These are phyloP conservation scores for Dendrocalamus latiflorus DNA, from an alignment of 202 grass and related monocot genomes.

Conservation along the genomic window DNA sequence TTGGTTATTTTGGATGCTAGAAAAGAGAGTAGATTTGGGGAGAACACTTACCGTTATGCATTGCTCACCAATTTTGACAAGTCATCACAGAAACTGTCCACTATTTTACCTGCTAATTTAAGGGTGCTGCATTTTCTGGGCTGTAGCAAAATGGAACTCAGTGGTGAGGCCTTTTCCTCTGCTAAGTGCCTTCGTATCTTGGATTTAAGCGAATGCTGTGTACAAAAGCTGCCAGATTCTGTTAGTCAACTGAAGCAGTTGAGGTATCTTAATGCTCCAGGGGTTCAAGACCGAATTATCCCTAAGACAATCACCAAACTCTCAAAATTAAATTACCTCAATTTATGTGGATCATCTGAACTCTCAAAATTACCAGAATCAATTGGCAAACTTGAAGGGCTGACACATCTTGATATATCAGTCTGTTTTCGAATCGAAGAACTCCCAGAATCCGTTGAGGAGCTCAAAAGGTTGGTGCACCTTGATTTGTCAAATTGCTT, in stretches of 20 bases:
- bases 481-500: conserved; percentile 6
- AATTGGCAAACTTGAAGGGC: background rate
- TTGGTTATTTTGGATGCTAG: background rate
- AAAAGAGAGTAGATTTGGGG: background rate
- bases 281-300: background rate
- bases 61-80: background rate
- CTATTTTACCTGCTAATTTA: background rate
- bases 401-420: background rate
- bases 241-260: background rate
- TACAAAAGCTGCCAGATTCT: background rate
- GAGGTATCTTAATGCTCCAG: background rate
- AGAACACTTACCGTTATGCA: background rate
- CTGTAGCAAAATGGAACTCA: background rate
- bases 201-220: background rate
- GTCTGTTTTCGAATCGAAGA: background rate
- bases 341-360: background rate
- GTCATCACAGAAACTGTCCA: fast-evolving
- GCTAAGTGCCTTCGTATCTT: background rate
- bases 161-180: background rate
- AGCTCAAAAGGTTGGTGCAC: background rate
- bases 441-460: background rate
- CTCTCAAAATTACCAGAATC: background rate
- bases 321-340: background rate
- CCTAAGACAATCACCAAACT: background rate
- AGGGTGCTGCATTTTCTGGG: background rate